Percentiles rank a stretch among this genome's conserved stretches.
Conservation (phyloP, 2,329 filamentous ascomycete genomes). For the Xylaria polymorpha region DNA sequence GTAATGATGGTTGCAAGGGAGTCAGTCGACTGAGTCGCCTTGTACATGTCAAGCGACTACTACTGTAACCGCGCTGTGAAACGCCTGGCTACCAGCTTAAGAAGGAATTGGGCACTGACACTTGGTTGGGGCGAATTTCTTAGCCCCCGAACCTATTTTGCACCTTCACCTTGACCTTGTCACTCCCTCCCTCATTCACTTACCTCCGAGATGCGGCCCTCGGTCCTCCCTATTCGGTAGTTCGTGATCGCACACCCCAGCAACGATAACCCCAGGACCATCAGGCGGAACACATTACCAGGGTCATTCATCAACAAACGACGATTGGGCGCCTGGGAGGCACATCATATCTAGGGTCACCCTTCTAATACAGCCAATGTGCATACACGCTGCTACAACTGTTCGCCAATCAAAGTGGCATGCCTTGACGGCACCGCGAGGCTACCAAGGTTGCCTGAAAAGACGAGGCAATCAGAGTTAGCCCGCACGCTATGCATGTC, state of each 20-base stretch:
- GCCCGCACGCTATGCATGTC: conserved; percentile 17
- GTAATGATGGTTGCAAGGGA: conserved; percentile 21
- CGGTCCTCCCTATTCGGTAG: background rate
- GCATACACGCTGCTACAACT: conserved; percentile 28
- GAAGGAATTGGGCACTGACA: conserved; percentile 10
- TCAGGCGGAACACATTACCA: conserved; percentile 8
- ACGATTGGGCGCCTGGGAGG: conserved; percentile 27
- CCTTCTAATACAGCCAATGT: conserved; percentile 31
- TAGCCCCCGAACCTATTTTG: too few relatives aligned
- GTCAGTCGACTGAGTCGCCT: conserved; percentile 21
- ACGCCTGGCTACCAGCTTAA: background rate
- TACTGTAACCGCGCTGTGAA: background rate
- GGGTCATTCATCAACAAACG: conserved; percentile 4
- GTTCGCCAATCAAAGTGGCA: conserved; percentile 21
- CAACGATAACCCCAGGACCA: conserved; percentile 3
- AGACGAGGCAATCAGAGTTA: conserved; percentile 32
- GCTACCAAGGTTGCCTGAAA: conserved; percentile 31
- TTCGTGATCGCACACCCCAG: background rate
- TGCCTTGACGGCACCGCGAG: conserved; percentile 29
- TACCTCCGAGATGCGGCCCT: background rate
- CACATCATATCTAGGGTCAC: background rate
- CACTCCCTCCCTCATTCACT: background rate
- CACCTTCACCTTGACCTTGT: background rate
- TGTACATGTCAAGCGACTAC: conserved; percentile 19
- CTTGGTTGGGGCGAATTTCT: conserved; percentile 12